These are phyloP conservation scores for Taiwanofungus camphoratus DNA, from an alignment of 1,284 basidiomycete species.

Conservation along the genomic window DNA sequence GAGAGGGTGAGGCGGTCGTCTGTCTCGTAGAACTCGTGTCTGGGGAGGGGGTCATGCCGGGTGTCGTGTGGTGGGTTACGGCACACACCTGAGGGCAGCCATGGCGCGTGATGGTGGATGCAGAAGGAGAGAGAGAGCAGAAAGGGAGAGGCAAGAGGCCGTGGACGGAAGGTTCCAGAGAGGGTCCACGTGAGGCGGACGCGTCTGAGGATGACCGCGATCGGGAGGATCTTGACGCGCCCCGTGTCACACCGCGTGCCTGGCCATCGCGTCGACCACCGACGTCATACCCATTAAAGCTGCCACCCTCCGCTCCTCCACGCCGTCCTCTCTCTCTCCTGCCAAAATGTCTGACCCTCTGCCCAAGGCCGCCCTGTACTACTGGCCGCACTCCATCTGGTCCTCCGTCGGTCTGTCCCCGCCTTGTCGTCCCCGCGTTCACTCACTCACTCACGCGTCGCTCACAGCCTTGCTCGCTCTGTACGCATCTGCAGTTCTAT, in stretches of 20 bases:
- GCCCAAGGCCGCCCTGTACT: constrained; percentile 35
- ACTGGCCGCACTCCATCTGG: constrained; percentile 52
- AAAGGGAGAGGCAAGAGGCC: not conserved
- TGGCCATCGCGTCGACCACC: not conserved
- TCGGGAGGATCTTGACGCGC: not conserved
- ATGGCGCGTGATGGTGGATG: not conserved
- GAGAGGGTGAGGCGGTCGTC: constrained; percentile 70
- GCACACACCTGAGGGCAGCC: constrained; percentile 6
- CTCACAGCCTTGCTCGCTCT: constrained; percentile 40
- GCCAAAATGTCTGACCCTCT: constrained; percentile 16
- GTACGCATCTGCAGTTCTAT: constrained; percentile 31
- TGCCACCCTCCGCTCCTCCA: constrained; percentile 5
- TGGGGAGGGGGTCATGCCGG: constrained; percentile 23
- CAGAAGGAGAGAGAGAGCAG: not conserved
- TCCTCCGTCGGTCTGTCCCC: constrained; percentile 50
- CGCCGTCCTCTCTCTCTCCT: not conserved
- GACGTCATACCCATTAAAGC: constrained; percentile 6
- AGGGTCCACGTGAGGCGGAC: constrained; percentile 14
- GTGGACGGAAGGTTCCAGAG: constrained; percentile 21
- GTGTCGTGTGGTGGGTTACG: not conserved
- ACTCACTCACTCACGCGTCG: not conserved
- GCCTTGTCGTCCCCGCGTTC: constrained; percentile 1
- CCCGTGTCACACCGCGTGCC: not conserved
- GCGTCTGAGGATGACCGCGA: constrained; percentile 6
- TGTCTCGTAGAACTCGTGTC: constrained; percentile 87